These are phyloP conservation scores for Nigrospora osmanthi DNA, from an alignment of 2,329 filamentous ascomycete species.

Conservation along the genomic window DNA sequence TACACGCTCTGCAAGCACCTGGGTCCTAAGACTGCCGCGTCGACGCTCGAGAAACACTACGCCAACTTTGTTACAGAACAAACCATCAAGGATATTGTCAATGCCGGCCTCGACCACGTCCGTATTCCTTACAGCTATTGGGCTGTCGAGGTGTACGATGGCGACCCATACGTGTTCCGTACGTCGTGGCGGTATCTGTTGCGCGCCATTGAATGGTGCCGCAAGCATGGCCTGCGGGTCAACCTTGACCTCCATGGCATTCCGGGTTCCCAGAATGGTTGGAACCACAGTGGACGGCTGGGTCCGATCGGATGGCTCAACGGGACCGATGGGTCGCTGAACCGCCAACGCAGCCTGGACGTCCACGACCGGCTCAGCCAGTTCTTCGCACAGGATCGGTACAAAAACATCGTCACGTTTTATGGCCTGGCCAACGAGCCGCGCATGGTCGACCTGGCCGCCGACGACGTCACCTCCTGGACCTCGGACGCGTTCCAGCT, in stretches of 20 bases:
- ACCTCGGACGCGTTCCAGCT: conserved; percentile 64
- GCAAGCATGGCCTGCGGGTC: conserved; percentile 83
- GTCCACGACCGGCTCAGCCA: conserved; percentile 79
- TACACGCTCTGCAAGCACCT: conserved; percentile 70
- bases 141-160: conserved; percentile 78
- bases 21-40: conserved; percentile 53
- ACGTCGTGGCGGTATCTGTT: conserved; percentile 91
- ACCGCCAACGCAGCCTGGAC: conserved; percentile 75
- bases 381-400: conserved; percentile 91
- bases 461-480: conserved; percentile 67
- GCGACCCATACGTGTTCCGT: conserved; percentile 79
- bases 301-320: conserved; percentile 83
- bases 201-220: conserved; percentile 85
- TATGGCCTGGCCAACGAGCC: conserved; percentile 96
- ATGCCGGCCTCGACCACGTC: conserved; percentile 91
- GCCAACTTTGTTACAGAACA: conserved; percentile 78
- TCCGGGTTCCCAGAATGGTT: conserved; percentile 91
- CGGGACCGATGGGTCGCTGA: conserved; percentile 73
- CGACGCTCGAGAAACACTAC: conserved; percentile 83
- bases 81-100: conserved; percentile 76
- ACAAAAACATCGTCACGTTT: conserved; percentile 84
- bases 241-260: conserved; percentile 91
- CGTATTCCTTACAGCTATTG: conserved; percentile 94
- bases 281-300: conserved; percentile 88
- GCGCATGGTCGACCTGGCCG: conserved; percentile 68